Percentiles rank a stretch among this genome's conserved stretches.
These are phyloP conservation scores for Candida xiaguanensis DNA, from an alignment of 805 yeast species.

Conservation along the genomic window DNA sequence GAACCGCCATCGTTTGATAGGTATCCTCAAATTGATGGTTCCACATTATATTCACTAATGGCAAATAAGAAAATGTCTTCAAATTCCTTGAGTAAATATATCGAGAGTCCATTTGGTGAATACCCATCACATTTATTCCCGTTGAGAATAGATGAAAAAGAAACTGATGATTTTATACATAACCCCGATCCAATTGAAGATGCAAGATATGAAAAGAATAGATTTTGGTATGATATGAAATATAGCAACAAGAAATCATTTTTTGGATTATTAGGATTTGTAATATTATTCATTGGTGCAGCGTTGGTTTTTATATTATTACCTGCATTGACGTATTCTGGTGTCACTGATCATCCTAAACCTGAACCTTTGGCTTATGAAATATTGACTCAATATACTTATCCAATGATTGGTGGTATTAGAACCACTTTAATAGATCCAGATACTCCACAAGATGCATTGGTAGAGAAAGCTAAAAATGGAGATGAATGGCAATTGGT, in stretches of 20 bases:
- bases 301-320: constrained; percentile 66
- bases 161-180: constrained; percentile 90
- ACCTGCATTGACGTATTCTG: constrained; percentile 84
- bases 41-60: neutral
- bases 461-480: constrained; percentile 17
- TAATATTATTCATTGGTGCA: constrained; percentile 57
- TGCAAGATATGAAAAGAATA: constrained; percentile 73
- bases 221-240: constrained; percentile 62
- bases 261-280: constrained; percentile 58
- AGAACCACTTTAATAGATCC: constrained; percentile 37
- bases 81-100: constrained; percentile 21
- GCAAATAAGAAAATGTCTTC: neutral
- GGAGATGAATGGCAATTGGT: constrained; percentile 36
- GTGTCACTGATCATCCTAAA: constrained; percentile 38
- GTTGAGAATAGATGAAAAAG: constrained; percentile 84
- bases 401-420: constrained; percentile 35
- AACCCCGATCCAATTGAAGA: constrained; percentile 95
- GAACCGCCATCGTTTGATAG: constrained; percentile 60
- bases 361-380: constrained; percentile 33
- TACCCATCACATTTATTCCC: constrained; percentile 94
- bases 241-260: constrained; percentile 60
- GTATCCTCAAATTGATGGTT: constrained; percentile 49
- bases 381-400: constrained; percentile 42
- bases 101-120: constrained; percentile 93
- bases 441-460: constrained; percentile 34